phyloP scores from a whole-genome alignment of 2,329 filamentous ascomycete genomes.

The Harringtonia lauricola region DNA sequence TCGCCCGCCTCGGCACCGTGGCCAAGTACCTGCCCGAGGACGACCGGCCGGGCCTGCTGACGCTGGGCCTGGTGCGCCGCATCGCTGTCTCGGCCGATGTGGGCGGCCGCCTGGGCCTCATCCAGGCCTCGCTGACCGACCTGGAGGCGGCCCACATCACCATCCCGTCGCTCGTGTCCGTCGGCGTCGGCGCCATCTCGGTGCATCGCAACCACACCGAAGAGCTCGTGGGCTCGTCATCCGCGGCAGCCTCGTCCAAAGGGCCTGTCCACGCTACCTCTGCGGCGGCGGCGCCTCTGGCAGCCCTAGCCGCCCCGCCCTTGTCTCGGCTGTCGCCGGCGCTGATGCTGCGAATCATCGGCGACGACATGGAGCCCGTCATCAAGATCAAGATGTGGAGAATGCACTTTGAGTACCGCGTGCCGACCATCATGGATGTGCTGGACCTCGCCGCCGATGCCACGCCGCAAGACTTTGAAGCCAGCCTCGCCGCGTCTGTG shows the following conservation, averaged over 20 bases:
- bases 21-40: constrained; percentile 94
- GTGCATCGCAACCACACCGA: constrained; percentile 57
- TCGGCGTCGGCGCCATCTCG: constrained; percentile 55
- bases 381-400: constrained; percentile 83
- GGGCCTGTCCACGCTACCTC: no score
- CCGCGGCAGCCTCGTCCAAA: constrained; percentile 16
- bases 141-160: constrained; percentile 72
- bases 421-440: constrained; percentile 71
- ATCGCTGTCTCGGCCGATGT: constrained; percentile 51
- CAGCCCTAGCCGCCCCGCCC: neutral
- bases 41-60: constrained; percentile 80
- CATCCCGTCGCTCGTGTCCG: constrained; percentile 69
- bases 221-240: constrained; percentile 52
- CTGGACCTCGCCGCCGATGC: constrained; percentile 58
- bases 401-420: constrained; percentile 76
- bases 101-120: constrained; percentile 56
- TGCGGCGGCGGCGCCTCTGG: constrained; percentile 6
- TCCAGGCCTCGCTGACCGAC: constrained; percentile 46
- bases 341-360: constrained; percentile 80
- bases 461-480: constrained; percentile 62
- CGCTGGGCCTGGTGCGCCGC: constrained; percentile 55
- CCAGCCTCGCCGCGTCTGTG: constrained; percentile 67
- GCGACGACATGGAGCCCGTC: constrained; percentile 86
- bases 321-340: constrained; percentile 31
- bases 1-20: constrained; percentile 74